phyloP scores from a whole-genome alignment of 2,329 filamentous ascomycete genomes.

The Aureobasidium leucospermi region DNA sequence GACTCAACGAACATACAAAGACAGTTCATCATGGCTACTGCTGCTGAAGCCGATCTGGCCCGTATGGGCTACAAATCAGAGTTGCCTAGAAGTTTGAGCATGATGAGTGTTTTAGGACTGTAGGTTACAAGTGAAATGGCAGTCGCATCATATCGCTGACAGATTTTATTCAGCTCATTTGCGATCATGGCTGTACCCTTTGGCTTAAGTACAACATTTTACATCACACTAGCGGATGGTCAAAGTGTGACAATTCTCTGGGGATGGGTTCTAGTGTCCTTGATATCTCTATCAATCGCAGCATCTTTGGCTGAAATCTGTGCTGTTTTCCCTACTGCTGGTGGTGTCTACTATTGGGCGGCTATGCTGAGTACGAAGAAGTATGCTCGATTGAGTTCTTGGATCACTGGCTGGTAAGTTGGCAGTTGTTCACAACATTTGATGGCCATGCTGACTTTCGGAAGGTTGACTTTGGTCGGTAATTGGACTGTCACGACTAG shows the following conservation, averaged over 20 bases:
- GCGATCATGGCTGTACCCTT: conserved; percentile 69
- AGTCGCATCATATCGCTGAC: background rate
- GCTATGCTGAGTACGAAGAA: conserved; percentile 59
- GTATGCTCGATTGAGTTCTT: conserved; percentile 60
- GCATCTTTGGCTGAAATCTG: conserved; percentile 63
- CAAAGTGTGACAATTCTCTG: conserved; percentile 62
- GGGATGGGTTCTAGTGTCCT: conserved; percentile 60
- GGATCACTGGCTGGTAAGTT: conserved; percentile 53
- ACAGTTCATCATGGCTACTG: conserved; percentile 20
- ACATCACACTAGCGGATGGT: conserved; percentile 61
- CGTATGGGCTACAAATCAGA: conserved; percentile 63
- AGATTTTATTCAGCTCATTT: conserved; percentile 44
- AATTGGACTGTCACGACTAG: conserved; percentile 60
- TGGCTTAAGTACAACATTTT: conserved; percentile 60
- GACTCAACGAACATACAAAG: background rate
- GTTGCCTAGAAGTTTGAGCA: conserved; percentile 58
- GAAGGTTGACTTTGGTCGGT: conserved; percentile 59
- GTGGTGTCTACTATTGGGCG: conserved; percentile 63
- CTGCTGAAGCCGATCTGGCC: conserved; percentile 54
- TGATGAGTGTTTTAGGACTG: conserved; percentile 62
- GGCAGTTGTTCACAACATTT: background rate
- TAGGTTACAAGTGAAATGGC: conserved; percentile 18
- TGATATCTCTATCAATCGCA: conserved; percentile 57
- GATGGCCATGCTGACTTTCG: background rate
- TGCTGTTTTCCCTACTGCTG: conserved; percentile 60